Evolutionary conservation across 257 asterid species (phyloP).

Genomic region (Leonotis leonurus): DNA sequence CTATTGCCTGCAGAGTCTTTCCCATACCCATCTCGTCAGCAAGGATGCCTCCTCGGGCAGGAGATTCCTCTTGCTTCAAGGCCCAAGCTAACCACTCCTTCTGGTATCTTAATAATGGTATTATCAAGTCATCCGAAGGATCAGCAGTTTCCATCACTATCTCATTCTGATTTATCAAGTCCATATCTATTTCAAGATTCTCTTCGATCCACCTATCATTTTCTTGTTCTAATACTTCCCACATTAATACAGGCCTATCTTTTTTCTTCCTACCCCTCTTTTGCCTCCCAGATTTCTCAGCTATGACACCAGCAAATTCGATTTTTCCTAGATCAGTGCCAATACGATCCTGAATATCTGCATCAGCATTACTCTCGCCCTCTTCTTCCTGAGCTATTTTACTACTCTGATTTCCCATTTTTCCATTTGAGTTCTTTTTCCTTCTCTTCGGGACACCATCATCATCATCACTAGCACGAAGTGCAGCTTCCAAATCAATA

Average conservation of each 20-base stretch:
- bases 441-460: conserved; percentile 28
- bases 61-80: conserved; percentile 79
- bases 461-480: conserved; percentile 22
- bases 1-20: conserved; percentile 90
- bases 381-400: conserved; percentile 16
- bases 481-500: conserved; percentile 2
- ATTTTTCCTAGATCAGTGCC: not conserved
- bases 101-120: conserved; percentile 81
- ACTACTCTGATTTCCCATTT: conserved; percentile 9
- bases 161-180: conserved; percentile 53
- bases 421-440: conserved; percentile 20
- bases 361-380: no score
- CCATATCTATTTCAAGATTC: conserved; percentile 42
- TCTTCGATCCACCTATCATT: conserved; percentile 57
- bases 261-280: conserved; percentile 44
- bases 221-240: conserved; percentile 75
- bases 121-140: conserved; percentile 63
- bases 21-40: conserved; percentile 99
- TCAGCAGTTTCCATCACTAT: conserved; percentile 48
- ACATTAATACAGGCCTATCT: conserved; percentile 49
- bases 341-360: conserved; percentile 1
- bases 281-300: conserved; percentile 19
- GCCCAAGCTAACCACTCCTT: conserved; percentile 98
- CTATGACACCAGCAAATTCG: not conserved
- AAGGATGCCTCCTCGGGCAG: conserved; percentile 77